phyloP scores from a whole-genome alignment of 108 stramenopile genomes.

The Fragilariopsis cylindrus region DNA sequence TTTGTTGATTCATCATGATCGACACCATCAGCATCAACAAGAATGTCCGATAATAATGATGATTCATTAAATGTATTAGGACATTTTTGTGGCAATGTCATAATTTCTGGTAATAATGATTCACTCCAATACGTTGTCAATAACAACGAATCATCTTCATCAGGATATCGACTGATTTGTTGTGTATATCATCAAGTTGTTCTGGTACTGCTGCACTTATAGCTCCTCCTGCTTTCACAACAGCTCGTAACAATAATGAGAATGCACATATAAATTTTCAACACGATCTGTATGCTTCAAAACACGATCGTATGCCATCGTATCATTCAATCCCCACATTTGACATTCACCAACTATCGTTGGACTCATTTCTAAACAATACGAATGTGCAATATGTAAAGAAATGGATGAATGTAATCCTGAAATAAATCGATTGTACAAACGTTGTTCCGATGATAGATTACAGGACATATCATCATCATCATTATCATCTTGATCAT shows the following conservation, averaged over 20 bases:
- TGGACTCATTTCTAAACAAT: conserved; percentile 15
- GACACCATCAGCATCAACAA: too few relatives aligned
- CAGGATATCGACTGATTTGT: too few relatives aligned
- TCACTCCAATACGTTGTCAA: neutral
- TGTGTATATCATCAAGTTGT: neutral
- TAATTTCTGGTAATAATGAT: neutral
- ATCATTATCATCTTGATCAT: neutral
- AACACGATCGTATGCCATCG: conserved; percentile 9
- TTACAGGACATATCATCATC: neutral
- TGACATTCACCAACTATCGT: neutral
- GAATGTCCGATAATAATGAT: neutral
- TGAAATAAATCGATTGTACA: conserved; percentile 18
- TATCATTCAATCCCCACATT: conserved; percentile 12
- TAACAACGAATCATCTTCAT: too few relatives aligned
- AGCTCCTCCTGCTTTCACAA: neutral
- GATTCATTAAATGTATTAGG: neutral
- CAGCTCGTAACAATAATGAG: conserved; percentile 4
- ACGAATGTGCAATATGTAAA: conserved; percentile 19
- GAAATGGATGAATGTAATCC: conserved; percentile 20
- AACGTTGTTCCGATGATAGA: conserved; percentile 5
- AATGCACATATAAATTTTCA: conserved; percentile 19
- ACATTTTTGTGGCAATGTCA: neutral
- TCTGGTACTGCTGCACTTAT: conserved; percentile 10
- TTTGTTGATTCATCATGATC: neutral
- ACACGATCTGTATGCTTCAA: conserved; percentile 7